phyloP scores from a whole-genome alignment of 495 filamentous ascomycete species.

The Xylaria palmicola region DNA sequence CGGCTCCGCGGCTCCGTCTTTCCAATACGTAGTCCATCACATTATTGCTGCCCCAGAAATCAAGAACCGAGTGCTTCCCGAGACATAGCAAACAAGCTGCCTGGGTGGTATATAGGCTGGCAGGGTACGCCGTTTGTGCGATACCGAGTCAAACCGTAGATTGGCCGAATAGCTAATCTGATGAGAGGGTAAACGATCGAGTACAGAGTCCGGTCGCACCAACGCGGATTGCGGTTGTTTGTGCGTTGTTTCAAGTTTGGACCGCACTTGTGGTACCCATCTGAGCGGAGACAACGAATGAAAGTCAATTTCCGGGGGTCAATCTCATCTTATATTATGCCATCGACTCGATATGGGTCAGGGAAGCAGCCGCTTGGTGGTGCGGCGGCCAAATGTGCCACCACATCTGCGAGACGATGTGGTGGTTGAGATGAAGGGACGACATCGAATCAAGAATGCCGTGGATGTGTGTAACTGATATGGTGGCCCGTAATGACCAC shows the following conservation, averaged over 20 bases:
- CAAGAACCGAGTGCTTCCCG: constrained; percentile 6
- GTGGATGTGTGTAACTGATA: too few species aligned
- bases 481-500: background rate
- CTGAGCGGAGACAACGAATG: background rate
- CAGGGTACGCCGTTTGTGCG: background rate
- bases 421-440: background rate
- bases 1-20: too few species aligned
- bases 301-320: background rate
- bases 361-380: background rate
- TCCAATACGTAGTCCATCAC: background rate
- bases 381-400: background rate
- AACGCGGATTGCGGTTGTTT: background rate
- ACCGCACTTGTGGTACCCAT: constrained; percentile 11
- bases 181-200: background rate
- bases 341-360: too few species aligned
- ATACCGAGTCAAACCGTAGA: background rate
- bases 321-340: background rate
- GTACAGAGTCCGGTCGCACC: background rate
- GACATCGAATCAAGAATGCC: background rate
- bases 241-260: constrained; percentile 1
- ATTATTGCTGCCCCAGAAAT: background rate
- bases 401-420: background rate
- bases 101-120: too few species aligned
- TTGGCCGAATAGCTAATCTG: background rate
- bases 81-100: constrained; percentile 1